Conservation (phyloP, 176 grass and related monocot species). For the Bothriochloa decipiens region DNA sequence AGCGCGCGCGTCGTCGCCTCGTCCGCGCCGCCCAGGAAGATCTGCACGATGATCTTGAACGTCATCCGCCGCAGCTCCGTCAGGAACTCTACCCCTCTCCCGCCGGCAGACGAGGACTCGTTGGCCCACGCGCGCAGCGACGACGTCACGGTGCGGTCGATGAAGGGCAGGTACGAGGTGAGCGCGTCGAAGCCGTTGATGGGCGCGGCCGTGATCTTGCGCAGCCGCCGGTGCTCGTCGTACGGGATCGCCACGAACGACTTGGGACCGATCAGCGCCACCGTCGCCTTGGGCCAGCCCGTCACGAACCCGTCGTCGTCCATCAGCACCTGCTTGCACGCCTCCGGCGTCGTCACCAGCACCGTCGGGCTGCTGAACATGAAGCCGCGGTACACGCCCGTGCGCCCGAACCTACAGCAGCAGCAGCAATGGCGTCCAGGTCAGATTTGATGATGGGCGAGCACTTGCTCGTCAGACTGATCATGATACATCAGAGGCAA, state of each 20-base stretch:
- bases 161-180: conserved; percentile 70
- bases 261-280: conserved; percentile 72
- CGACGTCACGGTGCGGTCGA: conserved; percentile 60
- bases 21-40: conserved; percentile 66
- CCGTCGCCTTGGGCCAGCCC: conserved; percentile 81
- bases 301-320: conserved; percentile 70
- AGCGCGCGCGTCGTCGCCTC: conserved; percentile 49
- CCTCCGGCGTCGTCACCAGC: conserved; percentile 56
- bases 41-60: conserved; percentile 85
- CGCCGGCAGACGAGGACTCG: no score
- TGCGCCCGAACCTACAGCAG: conserved; percentile 43
- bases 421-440: not conserved
- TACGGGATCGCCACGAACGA: conserved; percentile 71
- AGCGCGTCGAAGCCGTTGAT: conserved; percentile 96
- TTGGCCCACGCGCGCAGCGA: conserved; percentile 56
- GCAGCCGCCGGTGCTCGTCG: conserved; percentile 76
- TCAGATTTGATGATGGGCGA: not conserved
- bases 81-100: conserved; percentile 45
- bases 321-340: conserved; percentile 81
- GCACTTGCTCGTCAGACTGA: no score
- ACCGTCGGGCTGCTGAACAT: conserved; percentile 96
- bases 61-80: conserved; percentile 66
- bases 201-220: conserved; percentile 68
- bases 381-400: conserved; percentile 76
- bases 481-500: no score